Base-by-base conservation (phyloP, 2,329 filamentous ascomycete species). In the Fusarium oxysporum region DNA sequence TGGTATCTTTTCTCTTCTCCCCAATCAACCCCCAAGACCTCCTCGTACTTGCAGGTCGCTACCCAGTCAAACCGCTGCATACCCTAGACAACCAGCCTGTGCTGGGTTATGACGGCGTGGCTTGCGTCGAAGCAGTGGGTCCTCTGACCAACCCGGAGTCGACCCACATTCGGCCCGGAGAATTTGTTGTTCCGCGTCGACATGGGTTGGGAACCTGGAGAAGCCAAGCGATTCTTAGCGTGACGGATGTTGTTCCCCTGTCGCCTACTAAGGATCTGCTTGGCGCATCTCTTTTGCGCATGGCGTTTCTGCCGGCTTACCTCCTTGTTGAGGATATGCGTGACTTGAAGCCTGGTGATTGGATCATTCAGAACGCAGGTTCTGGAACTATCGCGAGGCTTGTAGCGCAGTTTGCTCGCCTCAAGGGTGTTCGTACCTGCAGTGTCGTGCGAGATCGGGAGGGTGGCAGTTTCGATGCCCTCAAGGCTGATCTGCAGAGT, bases 21-120 rank as follows among this genome's bases (percentile, higher is more conserved):
- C 68, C 65, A 19, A 65, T 71, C 30, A 71, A 69, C 32, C 68
- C 68, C 8, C 68, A 65, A 55, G 68, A 71, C 41, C 65, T 58
- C 8, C 38, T 65, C 8, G 68, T 71, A 1, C 54, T 71, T 28
- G 65, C 68, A 33, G 68, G 65, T 16, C 44, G 45, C 8, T 71
- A 71, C 40, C 68, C 68, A 16, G 65, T 71, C 14, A 69, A 65
- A 19, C 68, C 68, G 16, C 44, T 50, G 32, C 48, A 57, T 51
- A 44, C 57, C 30, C 50, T 62, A n/a, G 41, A 69, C 17, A 55
- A 19, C 11, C n/a, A 69, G 33, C 38, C 53, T 4, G 19, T 71
- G 0, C 35, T 65, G 13, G 68, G 68, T 4, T 71, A 62, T 47
- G 68, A 71, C 38, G 68, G 56, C 23, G 61, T 71, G 33, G 68